phyloP scores from a whole-genome alignment of 352 stramenopile species.

The Pythium grandisporangium region DNA sequence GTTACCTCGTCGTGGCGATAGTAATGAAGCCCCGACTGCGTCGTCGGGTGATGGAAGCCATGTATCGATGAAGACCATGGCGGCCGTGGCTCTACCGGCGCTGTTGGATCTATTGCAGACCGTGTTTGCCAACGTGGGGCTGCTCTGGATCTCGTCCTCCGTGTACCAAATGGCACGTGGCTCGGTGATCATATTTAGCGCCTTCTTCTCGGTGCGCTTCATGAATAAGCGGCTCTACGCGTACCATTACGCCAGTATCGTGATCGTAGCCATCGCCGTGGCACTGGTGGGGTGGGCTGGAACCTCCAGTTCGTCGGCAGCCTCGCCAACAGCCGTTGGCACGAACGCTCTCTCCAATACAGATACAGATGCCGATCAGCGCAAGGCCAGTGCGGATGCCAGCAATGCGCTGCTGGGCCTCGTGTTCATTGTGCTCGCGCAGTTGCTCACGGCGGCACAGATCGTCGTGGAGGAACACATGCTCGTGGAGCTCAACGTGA shows the following conservation, averaged over 20 bases:
- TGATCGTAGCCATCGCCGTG: slow-evolving; percentile 59
- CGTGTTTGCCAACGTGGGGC: slow-evolving; percentile 76
- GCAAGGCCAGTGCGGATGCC: slow-evolving; percentile 10
- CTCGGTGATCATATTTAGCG: slow-evolving; percentile 89
- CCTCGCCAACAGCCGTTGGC: no score
- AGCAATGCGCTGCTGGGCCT: slow-evolving; percentile 63
- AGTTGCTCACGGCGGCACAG: slow-evolving; percentile 80
- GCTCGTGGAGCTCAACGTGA: slow-evolving; percentile 73
- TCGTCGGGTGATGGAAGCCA: slow-evolving; percentile 1
- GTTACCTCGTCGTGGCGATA: slow-evolving; percentile 11
- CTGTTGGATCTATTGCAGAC: slow-evolving; percentile 82
- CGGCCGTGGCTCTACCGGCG: slow-evolving; percentile 51
- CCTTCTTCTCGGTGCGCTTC: slow-evolving; percentile 74
- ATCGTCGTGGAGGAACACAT: slow-evolving; percentile 89
- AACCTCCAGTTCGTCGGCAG: slow-evolving; percentile 2
- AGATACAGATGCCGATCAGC: no score
- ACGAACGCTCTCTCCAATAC: no score
- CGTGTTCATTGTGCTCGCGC: slow-evolving; percentile 63
- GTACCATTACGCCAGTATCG: slow-evolving; percentile 84
- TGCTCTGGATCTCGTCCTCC: slow-evolving; percentile 84
- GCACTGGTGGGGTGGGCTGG: slow-evolving; percentile 64
- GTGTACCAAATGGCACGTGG: slow-evolving; percentile 88
- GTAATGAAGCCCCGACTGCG: slow-evolving; percentile 9
- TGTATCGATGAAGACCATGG: slow-evolving; percentile 43
- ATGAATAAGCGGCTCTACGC: slow-evolving; percentile 74